These are phyloP conservation scores for Aegilops longissima DNA, from an alignment of 176 grass and related monocot genomes.

Conservation along the genomic window DNA sequence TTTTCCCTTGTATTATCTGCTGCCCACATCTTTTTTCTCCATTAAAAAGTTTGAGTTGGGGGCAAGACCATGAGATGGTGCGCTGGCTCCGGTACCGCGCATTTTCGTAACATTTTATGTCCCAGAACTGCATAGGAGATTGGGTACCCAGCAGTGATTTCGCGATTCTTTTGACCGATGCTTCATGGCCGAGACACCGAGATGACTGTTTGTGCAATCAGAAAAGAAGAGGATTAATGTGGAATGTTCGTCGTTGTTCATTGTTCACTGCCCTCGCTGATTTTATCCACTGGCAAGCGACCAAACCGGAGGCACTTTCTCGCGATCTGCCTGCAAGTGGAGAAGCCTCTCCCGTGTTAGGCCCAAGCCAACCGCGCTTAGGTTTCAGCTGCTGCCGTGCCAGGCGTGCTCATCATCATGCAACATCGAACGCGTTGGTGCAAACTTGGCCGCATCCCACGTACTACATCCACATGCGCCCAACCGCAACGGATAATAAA, in stretches of 20 bases:
- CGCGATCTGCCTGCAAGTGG: too few relatives aligned
- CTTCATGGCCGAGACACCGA: neutral
- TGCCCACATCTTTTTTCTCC: neutral
- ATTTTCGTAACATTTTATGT: neutral
- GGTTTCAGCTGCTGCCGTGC: neutral
- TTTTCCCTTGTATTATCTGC: neutral
- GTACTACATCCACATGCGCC: neutral
- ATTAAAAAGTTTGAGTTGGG: neutral
- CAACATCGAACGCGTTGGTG: neutral
- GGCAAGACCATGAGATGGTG: neutral
- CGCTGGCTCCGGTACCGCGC: neutral
- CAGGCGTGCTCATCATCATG: neutral
- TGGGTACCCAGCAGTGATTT: neutral
- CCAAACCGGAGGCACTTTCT: too few relatives aligned
- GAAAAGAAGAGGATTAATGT: too few relatives aligned
- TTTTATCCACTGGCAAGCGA: neutral
- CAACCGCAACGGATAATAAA: constrained; percentile 19
- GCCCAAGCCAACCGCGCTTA: too few relatives aligned
- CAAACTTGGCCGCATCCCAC: constrained; percentile 35
- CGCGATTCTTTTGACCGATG: neutral
- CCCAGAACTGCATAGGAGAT: neutral
- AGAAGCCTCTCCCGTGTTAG: too few relatives aligned
- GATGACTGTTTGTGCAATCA: too few relatives aligned
- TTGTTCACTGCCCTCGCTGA: neutral
- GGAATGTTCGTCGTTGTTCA: too few relatives aligned